These are phyloP conservation scores for Auricularia cornea DNA, from an alignment of 768 basidiomycete genomes.

Conservation along the genomic window DNA sequence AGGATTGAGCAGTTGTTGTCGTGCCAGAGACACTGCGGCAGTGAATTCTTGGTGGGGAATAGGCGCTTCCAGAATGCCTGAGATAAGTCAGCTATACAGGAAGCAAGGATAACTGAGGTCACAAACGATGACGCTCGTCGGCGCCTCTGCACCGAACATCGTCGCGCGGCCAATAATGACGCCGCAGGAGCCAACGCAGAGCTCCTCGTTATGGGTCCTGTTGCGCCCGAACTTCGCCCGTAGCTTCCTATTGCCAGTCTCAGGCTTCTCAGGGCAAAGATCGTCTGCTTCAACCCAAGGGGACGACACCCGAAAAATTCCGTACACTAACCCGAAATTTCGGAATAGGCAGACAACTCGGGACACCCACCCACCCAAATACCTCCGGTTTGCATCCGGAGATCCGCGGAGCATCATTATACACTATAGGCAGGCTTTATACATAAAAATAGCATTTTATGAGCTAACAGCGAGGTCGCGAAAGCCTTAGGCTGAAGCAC, in stretches of 20 bases:
- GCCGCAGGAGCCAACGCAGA: slow-evolving; percentile 26
- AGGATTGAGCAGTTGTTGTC: slow-evolving; percentile 21
- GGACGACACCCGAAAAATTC: too few relatives aligned
- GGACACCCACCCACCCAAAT: too few relatives aligned
- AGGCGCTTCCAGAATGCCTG: slow-evolving; percentile 18
- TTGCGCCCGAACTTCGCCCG: slow-evolving; percentile 20
- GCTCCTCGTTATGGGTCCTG: slow-evolving; percentile 29
- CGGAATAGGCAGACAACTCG: too few relatives aligned
- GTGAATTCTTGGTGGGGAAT: slow-evolving; percentile 17
- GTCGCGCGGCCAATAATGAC: slow-evolving; percentile 24
- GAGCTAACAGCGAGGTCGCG: too few relatives aligned
- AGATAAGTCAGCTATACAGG: neutral
- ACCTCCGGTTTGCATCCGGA: too few relatives aligned
- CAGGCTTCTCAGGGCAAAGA: slow-evolving; percentile 18
- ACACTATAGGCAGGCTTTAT: too few relatives aligned
- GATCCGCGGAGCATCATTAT: too few relatives aligned
- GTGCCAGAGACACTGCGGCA: slow-evolving; percentile 20
- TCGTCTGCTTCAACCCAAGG: too few relatives aligned
- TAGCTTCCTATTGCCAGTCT: slow-evolving; percentile 15
- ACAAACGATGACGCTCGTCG: slow-evolving; percentile 21
- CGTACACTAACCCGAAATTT: too few relatives aligned
- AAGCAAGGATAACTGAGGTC: neutral
- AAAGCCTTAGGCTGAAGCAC: too few relatives aligned
- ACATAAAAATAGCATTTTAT: too few relatives aligned
- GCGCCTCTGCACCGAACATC: slow-evolving; percentile 25